These are phyloP conservation scores for Geum urbanum DNA, from an alignment of 306 rosid species.

Conservation along the genomic window DNA sequence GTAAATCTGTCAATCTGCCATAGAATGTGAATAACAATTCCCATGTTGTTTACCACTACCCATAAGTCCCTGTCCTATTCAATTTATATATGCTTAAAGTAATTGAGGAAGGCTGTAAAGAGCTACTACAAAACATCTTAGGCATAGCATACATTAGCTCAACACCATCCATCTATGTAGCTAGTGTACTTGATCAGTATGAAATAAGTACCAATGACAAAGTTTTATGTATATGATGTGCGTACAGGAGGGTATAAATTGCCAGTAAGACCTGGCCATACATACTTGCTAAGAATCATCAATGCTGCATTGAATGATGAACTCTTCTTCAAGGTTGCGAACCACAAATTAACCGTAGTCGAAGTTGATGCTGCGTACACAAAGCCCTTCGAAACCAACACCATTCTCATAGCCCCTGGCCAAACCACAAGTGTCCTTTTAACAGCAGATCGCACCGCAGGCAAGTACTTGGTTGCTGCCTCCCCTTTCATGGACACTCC, in stretches of 20 bases:
- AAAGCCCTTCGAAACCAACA: slow-evolving; percentile 62
- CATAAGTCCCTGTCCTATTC: too few relatives aligned
- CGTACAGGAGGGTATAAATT: slow-evolving; percentile 47
- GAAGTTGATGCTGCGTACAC: slow-evolving; percentile 85
- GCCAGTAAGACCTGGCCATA: slow-evolving; percentile 48
- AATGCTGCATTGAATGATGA: slow-evolving; percentile 91
- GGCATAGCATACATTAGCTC: background rate
- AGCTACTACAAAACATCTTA: background rate
- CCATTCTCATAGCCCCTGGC: slow-evolving; percentile 76
- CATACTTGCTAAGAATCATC: slow-evolving; percentile 63
- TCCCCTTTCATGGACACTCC: slow-evolving; percentile 80
- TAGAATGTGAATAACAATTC: too few relatives aligned
- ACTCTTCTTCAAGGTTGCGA: slow-evolving; percentile 75
- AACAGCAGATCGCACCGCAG: slow-evolving; percentile 33
- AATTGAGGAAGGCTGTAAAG: background rate
- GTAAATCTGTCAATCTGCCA: slow-evolving; percentile 19
- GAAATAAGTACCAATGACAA: background rate
- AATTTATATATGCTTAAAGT: too few relatives aligned
- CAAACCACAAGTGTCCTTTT: slow-evolving; percentile 82
- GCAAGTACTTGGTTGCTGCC: slow-evolving; percentile 57
- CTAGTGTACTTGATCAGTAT: background rate
- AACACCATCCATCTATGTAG: background rate
- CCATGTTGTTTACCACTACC: too few relatives aligned
- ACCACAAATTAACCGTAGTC: slow-evolving; percentile 59
- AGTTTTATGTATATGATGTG: background rate